Evolutionary conservation across 768 basidiomycete species (phyloP), one percentile per base, ranked within the genome.

Genomic region (Arthromyces matolae): DNA sequence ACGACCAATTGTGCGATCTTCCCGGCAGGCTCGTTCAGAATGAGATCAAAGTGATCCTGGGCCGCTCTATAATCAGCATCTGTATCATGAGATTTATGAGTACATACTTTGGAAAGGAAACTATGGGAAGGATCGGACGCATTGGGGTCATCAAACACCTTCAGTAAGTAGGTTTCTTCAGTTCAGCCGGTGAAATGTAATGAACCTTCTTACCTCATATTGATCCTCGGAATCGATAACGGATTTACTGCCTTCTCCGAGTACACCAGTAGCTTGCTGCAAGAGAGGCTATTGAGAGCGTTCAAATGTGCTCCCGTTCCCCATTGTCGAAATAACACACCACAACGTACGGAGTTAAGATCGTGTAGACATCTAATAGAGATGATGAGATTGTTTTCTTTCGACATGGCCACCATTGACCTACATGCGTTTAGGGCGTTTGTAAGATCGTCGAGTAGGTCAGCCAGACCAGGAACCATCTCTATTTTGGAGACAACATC

Each of bases 1-100:
- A 86, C 84, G 12, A 89, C 76, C 22, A 84, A 63, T 57, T 79
- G 74, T 7, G 85, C 86, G 41, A 87, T 79, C 60, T 84, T 82
- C 3, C 86, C 85, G 9, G 86, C 86, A 0, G 86, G 84, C 57
- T 86, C 83, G 60, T 87, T 88, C 42, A 86, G 68, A 43, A 86
- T 81, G 34, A 85, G 74, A 4, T 71, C 78, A 57, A 88, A 86
- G 63, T 87, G 84, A 59, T 86, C 85, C 80, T 84, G 49, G 3
- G 49, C 38, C 23, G 36, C 8, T n/a, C n/a, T n/a, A 14, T 8
- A 28, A 34, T 48, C 42, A 47, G 31, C 28, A 44, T 42, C 9
- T 34, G 42, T 34, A 34, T 25, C 18, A 37, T 42, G 7, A 35
- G 13, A 13, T 13, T 19, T 24, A 18, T 13, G 8, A 7, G 7